phyloP scores from a whole-genome alignment of 2,329 filamentous ascomycete species.

The Blumeriella jaapii region DNA sequence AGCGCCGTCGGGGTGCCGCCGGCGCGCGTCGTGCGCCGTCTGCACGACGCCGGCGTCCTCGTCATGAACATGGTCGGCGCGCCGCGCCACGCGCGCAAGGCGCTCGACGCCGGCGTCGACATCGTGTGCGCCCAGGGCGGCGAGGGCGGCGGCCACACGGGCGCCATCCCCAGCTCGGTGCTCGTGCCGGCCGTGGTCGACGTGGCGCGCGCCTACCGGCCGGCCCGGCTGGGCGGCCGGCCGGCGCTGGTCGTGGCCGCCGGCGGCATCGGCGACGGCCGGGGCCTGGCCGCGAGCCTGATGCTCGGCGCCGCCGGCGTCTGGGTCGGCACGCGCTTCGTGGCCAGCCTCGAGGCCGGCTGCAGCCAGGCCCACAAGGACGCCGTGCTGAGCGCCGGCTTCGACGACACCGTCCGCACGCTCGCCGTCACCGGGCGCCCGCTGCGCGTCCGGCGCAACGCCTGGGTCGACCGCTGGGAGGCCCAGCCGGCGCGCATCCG shows the following conservation, averaged over 20 bases:
- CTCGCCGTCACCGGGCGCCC: slow-evolving; percentile 75
- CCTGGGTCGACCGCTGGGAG: slow-evolving; percentile 78
- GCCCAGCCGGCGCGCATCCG: slow-evolving; percentile 60
- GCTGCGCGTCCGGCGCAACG: slow-evolving; percentile 68
- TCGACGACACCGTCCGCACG: slow-evolving; percentile 71
- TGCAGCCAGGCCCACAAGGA: slow-evolving; percentile 76
- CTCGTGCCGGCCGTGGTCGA: slow-evolving; percentile 82
- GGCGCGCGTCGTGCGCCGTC: slow-evolving; percentile 53
- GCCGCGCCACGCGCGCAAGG: slow-evolving; percentile 83
- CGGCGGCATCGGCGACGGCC: slow-evolving; percentile 75
- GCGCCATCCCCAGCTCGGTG: slow-evolving; percentile 75
- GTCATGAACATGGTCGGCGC: slow-evolving; percentile 98
- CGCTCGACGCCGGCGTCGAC: slow-evolving; percentile 75
- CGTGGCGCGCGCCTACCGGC: slow-evolving; percentile 49
- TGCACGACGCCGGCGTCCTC: slow-evolving; percentile 70
- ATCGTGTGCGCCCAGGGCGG: slow-evolving; percentile 87
- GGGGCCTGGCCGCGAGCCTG: slow-evolving; percentile 66
- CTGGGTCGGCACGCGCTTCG: slow-evolving; percentile 91
- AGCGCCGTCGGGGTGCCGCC: slow-evolving; percentile 83
- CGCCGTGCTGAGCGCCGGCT: slow-evolving; percentile 67
- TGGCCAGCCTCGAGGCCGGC: slow-evolving; percentile 70
- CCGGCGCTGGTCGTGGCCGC: slow-evolving; percentile 77
- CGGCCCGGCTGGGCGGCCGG: slow-evolving; percentile 54
- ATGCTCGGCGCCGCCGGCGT: slow-evolving; percentile 84
- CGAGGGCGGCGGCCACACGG: slow-evolving; percentile 88